A percentile compares a stretch with the other conserved stretches of the same genome.
Evolutionary conservation across 1,139 yeast species (phyloP).

Genomic region (Sugiyamaella novakii): DNA sequence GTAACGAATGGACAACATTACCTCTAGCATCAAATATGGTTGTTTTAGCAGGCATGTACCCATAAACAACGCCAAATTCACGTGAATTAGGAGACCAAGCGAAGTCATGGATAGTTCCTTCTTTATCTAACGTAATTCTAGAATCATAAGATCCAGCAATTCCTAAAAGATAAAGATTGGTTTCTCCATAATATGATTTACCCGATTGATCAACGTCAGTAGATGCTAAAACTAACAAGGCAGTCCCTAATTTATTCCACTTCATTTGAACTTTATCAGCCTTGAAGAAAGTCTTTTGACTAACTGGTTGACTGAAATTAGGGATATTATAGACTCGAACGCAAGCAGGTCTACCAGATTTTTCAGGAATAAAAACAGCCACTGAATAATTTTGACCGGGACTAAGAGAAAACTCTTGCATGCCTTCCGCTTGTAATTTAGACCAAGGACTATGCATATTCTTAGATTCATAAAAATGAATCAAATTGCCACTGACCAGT

Average conservation of each 20-base stretch:
- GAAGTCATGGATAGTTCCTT: conserved; percentile 96
- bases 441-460: conserved; percentile 63
- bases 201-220: conserved; percentile 96
- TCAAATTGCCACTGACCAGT: conserved; percentile 52
- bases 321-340: conserved; percentile 78
- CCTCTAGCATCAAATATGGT: conserved; percentile 96
- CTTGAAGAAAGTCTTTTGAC: conserved; percentile 87
- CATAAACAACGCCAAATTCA: conserved; percentile 96
- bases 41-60: conserved; percentile 96
- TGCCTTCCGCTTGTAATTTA: conserved; percentile 58
- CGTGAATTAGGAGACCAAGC: conserved; percentile 97
- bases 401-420: conserved; percentile 64
- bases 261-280: conserved; percentile 90
- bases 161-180: conserved; percentile 85
- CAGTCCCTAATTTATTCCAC: conserved; percentile 96
- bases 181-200: conserved; percentile 95
- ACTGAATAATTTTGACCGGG: conserved; percentile 93
- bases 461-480: conserved; percentile 67
- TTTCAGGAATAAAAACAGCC: conserved; percentile 88
- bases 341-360: conserved; percentile 75
- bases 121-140: conserved; percentile 81
- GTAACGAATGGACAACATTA: conserved; percentile 77
- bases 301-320: conserved; percentile 74
- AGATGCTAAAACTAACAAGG: conserved; percentile 87
- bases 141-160: conserved; percentile 92